Evolutionary conservation across 495 filamentous ascomycete species (phyloP), one percentile per base, ranked within the genome.

Genomic region (Collariella sp.): DNA sequence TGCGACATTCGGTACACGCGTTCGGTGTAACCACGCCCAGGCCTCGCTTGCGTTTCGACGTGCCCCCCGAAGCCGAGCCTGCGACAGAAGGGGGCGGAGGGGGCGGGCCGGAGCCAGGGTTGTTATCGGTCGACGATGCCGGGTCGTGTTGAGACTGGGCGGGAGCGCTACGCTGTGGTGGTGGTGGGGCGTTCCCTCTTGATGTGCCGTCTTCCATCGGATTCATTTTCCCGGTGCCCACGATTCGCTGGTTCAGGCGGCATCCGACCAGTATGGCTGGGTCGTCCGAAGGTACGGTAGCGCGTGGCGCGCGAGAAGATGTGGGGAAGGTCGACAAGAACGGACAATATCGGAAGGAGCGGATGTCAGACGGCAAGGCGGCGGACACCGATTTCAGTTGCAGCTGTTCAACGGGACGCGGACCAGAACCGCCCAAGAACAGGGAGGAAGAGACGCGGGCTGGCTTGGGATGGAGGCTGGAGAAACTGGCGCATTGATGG

Each of bases 1-100:
- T 81, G 16, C 77, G 70, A 55, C 78, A 81, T 60, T 80, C 78
- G 24, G 74, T 79, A 60, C 78, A 81, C 1, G 78, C 78, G 53
- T 78, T 81, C 33, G 71, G 71, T 4, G 78, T 81, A 7, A 81
- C 76, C 7, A 78, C 62, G 13, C 77, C 77, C 5, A 76, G 56
- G 15, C 78, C 78, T 43, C 78, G 70, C 52, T 73, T 67, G 19
- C 76, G 60, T 56, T 74, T 76, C 4, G 72, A 72, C 6, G 34
- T 53, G 22, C 62, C 60, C 3, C 56, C 36, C 18, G 52, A 6
- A 7, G 42, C 23, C 18, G 54, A 46, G n/a, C 24, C 34, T 18
- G 52, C 35, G 9, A 55, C 42, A 7, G 54, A 23, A 13, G 38
- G 52, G 7, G 36, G 38, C 9, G 67, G 58, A 36, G 56, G 60